phyloP scores from a whole-genome alignment of 108 stramenopile genomes.

The Cyclostephanos invisitatus region DNA sequence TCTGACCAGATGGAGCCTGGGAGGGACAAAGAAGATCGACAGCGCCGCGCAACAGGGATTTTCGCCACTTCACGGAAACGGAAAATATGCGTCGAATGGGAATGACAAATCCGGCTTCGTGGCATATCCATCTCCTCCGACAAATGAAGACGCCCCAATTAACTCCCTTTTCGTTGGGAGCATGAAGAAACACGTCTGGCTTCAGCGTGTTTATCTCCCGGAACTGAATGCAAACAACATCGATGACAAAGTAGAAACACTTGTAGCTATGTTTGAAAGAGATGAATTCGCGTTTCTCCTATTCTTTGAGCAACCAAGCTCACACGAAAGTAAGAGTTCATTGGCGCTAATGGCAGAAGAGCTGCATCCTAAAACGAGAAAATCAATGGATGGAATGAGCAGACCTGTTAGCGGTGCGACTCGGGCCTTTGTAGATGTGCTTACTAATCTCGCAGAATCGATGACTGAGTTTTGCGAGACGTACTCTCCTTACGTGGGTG shows the following conservation, averaged over 20 bases:
- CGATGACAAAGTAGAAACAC: constrained; percentile 28
- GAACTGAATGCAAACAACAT: not conserved
- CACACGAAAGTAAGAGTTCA: not conserved
- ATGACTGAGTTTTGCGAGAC: constrained; percentile 25
- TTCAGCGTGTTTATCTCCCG: constrained; percentile 52
- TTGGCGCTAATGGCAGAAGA: constrained; percentile 20
- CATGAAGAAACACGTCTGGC: constrained; percentile 59
- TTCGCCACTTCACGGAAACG: constrained; percentile 2
- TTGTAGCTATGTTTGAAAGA: constrained; percentile 45
- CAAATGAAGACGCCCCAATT: constrained; percentile 8
- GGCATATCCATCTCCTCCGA: constrained; percentile 5
- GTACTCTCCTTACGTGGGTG: constrained; percentile 25
- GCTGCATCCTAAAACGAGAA: not conserved
- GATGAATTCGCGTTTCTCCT: constrained; percentile 51
- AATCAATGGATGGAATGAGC: constrained; percentile 12
- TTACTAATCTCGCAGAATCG: constrained; percentile 22
- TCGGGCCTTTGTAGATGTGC: constrained; percentile 22
- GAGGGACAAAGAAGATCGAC: not conserved
- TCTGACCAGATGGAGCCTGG: constrained; percentile 5
- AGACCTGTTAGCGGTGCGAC: constrained; percentile 19
- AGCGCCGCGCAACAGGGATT: constrained; percentile 1
- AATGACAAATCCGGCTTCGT: constrained; percentile 1
- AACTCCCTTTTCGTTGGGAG: constrained; percentile 47
- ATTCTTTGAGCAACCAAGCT: constrained; percentile 29
- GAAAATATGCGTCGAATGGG: not conserved